Conservation (phyloP, 1,284 basidiomycete genomes). For the Microbotryum silenes-acaulis region DNA sequence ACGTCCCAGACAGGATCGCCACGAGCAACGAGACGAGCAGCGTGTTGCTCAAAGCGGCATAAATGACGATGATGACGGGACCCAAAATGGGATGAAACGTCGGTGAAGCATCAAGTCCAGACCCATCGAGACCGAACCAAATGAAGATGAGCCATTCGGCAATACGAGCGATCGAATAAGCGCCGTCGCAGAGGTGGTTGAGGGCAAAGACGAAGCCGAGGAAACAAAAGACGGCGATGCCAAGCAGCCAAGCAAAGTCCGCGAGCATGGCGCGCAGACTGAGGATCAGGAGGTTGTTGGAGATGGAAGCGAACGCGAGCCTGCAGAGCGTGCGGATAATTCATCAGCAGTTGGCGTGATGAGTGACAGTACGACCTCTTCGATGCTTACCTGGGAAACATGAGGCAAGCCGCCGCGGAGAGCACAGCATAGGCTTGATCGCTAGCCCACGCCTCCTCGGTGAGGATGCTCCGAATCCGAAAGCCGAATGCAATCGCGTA, state of each 20-base stretch:
- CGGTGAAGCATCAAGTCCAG: slow-evolving; percentile 17
- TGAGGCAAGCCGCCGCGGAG: slow-evolving; percentile 37
- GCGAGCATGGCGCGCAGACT: slow-evolving; percentile 42
- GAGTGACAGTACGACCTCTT: neutral
- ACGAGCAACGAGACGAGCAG: slow-evolving; percentile 66
- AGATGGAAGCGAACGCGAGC: slow-evolving; percentile 41
- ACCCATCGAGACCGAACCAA: slow-evolving; percentile 31
- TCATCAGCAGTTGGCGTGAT: neutral
- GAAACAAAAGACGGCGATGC: slow-evolving; percentile 31
- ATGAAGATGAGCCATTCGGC: slow-evolving; percentile 31
- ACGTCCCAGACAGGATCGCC: slow-evolving; percentile 76
- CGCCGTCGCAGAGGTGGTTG: slow-evolving; percentile 31
- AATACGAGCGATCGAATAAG: slow-evolving; percentile 21
- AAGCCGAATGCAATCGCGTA: slow-evolving; percentile 39
- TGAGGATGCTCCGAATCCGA: slow-evolving; percentile 36
- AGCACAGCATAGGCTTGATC: slow-evolving; percentile 40
- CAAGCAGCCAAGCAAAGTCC: slow-evolving; percentile 40
- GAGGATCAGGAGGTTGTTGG: slow-evolving; percentile 43
- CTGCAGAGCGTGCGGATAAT: slow-evolving; percentile 6
- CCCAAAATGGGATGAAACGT: slow-evolving; percentile 30
- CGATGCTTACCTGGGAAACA: slow-evolving; percentile 35
- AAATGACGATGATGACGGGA: slow-evolving; percentile 72
- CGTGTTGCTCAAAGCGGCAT: slow-evolving; percentile 72
- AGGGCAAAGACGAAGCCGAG: slow-evolving; percentile 32
- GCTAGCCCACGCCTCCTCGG: slow-evolving; percentile 31